Evolutionary conservation across 345 rosid species (phyloP), one percentile per base, ranked within the genome.

Genomic region (Geranium brycei): DNA sequence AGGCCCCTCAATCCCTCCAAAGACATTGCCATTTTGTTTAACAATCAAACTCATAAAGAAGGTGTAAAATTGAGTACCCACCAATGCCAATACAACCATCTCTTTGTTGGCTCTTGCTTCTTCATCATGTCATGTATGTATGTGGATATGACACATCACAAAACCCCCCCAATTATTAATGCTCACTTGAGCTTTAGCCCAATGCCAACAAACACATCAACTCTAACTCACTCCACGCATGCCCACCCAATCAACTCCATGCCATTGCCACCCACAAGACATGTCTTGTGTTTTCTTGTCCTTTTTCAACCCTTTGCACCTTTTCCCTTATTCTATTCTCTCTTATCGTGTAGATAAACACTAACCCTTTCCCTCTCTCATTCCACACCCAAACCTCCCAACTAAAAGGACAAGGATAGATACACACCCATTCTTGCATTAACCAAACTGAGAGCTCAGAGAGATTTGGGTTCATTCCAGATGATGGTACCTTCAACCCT

Each of bases 371-470:
- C 53, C 15, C 53, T 47, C 53, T 8, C 15, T 47, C 53, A 23
- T 23, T 2, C 14, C 53, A 47, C 12, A 7, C 53, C 15, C 53
- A 47, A 8, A 8, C 13, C 53, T 47, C 53, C 13, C 47, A 38
- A 38, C 47, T 10, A 47, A 47, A 67, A 65, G 41, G 16, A 28
- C 57, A 66, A 71, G 7, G 5, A 35, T 35, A 35, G 5, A 35
- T 67, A 55, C 66, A 73, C 73, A 68, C 62, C 28, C 2, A 23
- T 23, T 23, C 28, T 23, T 23, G 28, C 28, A 23, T 23, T 23
- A 23, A 23, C 28, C 28, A 23, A 23, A 23, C 28, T 23, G 28
- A 23, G 28, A 23, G 35, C 23, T 51, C 62, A 38, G 58, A 64
- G 66, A 38, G 57, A 47, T 6, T 10, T 8, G 53, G 13, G 13